A percentile compares a stretch with the other conserved stretches of the same genome.
phyloP scores from a whole-genome alignment of 2,329 filamentous ascomycete genomes.

The Pseudogymnoascus verrucosus region DNA sequence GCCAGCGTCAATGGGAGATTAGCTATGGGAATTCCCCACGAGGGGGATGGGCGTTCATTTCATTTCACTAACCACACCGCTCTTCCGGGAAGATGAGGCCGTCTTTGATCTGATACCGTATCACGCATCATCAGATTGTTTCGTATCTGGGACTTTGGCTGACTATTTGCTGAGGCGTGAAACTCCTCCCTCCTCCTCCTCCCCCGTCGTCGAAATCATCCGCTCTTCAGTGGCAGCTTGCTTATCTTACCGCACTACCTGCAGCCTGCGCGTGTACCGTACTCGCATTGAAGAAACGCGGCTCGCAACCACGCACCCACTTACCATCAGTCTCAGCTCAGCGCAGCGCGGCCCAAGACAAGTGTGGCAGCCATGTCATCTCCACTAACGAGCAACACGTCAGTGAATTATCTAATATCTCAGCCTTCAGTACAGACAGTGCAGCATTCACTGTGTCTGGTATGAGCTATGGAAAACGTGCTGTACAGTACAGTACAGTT shows the following conservation, averaged over 20 bases:
- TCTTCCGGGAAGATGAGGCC: neutral
- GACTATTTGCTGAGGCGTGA: neutral
- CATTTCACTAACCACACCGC: neutral
- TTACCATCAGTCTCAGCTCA: neutral
- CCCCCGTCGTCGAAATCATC: neutral
- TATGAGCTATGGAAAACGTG: neutral
- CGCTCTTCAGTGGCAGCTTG: neutral
- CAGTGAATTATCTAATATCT: neutral
- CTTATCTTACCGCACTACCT: neutral
- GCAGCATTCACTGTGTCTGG: neutral
- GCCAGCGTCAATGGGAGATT: slow-evolving; percentile 1
- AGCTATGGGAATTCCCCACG: neutral
- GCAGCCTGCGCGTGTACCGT: neutral
- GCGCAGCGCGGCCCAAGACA: neutral
- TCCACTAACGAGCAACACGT: neutral
- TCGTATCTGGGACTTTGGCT: neutral
- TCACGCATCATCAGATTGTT: neutral
- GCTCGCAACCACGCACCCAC: neutral
- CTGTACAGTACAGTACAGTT: neutral
- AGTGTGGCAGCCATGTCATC: slow-evolving; percentile 4
- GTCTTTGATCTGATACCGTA: neutral
- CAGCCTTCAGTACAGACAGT: neutral
- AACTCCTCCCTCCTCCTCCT: neutral
- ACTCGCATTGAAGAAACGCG: slow-evolving; percentile 4
- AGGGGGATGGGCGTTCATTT: neutral